phyloP scores from a whole-genome alignment of 768 basidiomycete species.

The Psilocybe tampanensis region DNA sequence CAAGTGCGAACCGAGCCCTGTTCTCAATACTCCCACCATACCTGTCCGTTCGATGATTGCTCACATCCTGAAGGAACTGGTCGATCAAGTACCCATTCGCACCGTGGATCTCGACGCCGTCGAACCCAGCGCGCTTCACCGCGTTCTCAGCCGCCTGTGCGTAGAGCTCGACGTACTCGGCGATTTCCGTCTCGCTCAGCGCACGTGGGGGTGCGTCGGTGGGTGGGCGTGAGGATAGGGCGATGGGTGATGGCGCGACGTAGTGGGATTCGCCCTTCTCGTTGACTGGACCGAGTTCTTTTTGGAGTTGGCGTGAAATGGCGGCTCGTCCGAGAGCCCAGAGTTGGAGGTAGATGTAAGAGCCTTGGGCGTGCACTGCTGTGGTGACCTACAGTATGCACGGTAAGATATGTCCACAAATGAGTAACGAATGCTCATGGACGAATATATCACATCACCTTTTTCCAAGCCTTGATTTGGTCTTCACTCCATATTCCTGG shows the following conservation, averaged over 20 bases:
- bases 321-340: slow-evolving; percentile 58
- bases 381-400: slow-evolving; percentile 45
- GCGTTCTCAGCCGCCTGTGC: slow-evolving; percentile 58
- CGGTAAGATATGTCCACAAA: too few species aligned
- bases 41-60: slow-evolving; percentile 60
- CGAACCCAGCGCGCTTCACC: slow-evolving; percentile 62
- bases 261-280: background rate
- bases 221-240: slow-evolving; percentile 28
- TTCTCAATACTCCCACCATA: slow-evolving; percentile 72
- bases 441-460: too few species aligned
- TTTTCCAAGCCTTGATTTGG: slow-evolving; percentile 61
- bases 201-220: slow-evolving; percentile 35
- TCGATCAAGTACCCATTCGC: slow-evolving; percentile 55
- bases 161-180: slow-evolving; percentile 51
- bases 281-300: slow-evolving; percentile 21
- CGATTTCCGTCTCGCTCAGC: slow-evolving; percentile 49
- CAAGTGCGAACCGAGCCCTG: slow-evolving; percentile 56
- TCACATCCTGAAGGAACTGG: slow-evolving; percentile 62
- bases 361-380: slow-evolving; percentile 37
- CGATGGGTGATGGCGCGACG: slow-evolving; percentile 36
- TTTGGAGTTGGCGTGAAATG: slow-evolving; percentile 29
- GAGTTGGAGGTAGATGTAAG: slow-evolving; percentile 55
- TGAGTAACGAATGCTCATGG: too few species aligned
- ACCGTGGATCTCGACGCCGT: slow-evolving; percentile 56
- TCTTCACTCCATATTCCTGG: slow-evolving; percentile 70